Evolutionary conservation across 2,329 filamentous ascomycete species (phyloP), one percentile per base, ranked within the genome.

Genomic region (Colletotrichum cereale): DNA sequence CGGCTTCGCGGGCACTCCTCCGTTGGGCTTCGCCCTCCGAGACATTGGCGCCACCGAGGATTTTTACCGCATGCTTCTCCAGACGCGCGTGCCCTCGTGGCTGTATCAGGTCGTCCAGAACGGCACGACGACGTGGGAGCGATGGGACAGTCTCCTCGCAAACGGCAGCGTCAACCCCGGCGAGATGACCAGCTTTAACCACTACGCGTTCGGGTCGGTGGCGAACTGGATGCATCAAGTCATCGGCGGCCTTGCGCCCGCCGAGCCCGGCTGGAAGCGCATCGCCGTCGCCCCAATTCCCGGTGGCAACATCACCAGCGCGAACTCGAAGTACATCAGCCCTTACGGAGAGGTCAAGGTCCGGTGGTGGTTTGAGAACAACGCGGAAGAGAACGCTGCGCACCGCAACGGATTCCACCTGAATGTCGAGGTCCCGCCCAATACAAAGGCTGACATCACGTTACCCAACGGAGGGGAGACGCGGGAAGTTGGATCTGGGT

Each of bases 91-190:
- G 1, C 85, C 85, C 0, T 84, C 82, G 0, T 87, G 85, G 85
- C 75, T 87, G 0, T 87, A 86, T 62, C 84, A 83, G 16, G 81
- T 87, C 7, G 80, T 79, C 0, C 82, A 84, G 81, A 79, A 79
- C 12, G 85, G 80, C 0, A 87, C 85, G 0, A 87, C 85, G 0
- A 85, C 82, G 0, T 87, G 85, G 85, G 85, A 87, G 72, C 80
- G 86, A 2, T 87, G 86, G 86, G 84, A 87, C 60, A 83, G 81
- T 36, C 76, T 87, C 40, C 75, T 86, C 0, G 78, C 83, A 0
- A 77, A 86, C 66, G 85, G 84, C 0, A 78, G 73, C 0, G 74
- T 86, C 21, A 87, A 87, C 65, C 78, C 82, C 0, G 82, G 84
- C 0, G 74, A 78, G 40, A 87, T 87, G 85, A 85, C 84, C 0